Evolutionary conservation across 1,284 basidiomycete species (phyloP).

Genomic region (Austroboletus olivaceoglutinosus): DNA sequence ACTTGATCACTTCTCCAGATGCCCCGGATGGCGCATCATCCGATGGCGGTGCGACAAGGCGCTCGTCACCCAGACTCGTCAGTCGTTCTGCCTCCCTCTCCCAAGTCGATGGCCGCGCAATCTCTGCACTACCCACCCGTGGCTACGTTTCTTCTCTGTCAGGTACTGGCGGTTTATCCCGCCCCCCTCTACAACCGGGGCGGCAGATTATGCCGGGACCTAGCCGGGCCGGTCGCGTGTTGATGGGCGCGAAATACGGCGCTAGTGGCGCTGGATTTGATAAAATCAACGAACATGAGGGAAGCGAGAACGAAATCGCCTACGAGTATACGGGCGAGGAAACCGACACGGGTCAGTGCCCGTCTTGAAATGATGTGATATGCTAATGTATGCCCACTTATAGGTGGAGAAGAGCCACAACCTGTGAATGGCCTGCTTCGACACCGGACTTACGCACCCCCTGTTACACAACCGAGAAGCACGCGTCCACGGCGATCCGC

Average conservation of each 20-base stretch:
- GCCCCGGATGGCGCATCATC: slow-evolving; percentile 23
- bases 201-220: slow-evolving; percentile 39
- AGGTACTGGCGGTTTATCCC: slow-evolving; percentile 17
- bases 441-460: slow-evolving; percentile 27
- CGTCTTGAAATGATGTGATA: not conserved
- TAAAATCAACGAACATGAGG: slow-evolving; percentile 37
- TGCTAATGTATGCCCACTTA: slow-evolving; percentile 1
- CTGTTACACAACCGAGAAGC: slow-evolving; percentile 18
- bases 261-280: slow-evolving; percentile 27
- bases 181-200: slow-evolving; percentile 31
- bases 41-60: slow-evolving; percentile 22
- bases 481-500: slow-evolving; percentile 63
- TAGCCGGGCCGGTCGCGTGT: slow-evolving; percentile 34
- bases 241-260: slow-evolving; percentile 36
- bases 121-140: slow-evolving; percentile 32
- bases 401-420: slow-evolving; percentile 32
- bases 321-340: slow-evolving; percentile 31
- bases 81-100: slow-evolving; percentile 33
- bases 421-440: slow-evolving; percentile 21
- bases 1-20: slow-evolving; percentile 28
- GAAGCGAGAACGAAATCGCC: slow-evolving; percentile 29
- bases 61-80: slow-evolving; percentile 26
- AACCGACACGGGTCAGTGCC: slow-evolving; percentile 32
- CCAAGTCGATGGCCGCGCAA: slow-evolving; percentile 35
- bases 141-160: slow-evolving; percentile 31